Conservation (phyloP, 257 asterid species). For the Coffea canephora region DNA sequence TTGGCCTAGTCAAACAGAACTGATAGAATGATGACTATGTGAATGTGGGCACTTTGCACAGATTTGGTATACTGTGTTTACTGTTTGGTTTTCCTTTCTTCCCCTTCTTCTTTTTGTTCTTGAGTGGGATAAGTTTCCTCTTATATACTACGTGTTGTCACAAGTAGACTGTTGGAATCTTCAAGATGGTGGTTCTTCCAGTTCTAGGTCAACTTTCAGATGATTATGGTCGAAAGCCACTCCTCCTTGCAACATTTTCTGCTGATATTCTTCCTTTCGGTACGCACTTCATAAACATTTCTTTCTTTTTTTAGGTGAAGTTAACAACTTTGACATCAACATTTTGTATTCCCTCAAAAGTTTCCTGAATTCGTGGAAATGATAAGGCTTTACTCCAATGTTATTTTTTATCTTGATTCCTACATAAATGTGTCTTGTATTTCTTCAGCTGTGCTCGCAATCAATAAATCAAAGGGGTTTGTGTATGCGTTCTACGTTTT, state of each 20-base stretch:
- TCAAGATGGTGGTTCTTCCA: conserved; percentile 88
- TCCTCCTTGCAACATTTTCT: conserved; percentile 76
- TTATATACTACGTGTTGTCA: background rate
- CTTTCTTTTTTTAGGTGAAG: background rate
- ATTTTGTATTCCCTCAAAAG: background rate
- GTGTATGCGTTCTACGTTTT: conserved; percentile 76
- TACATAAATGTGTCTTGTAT: too few relatives aligned
- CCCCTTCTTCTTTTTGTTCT: background rate
- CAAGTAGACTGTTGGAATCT: conserved; percentile 72
- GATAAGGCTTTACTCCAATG: background rate
- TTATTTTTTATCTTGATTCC: background rate
- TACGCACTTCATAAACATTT: conserved; percentile 23
- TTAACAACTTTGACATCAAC: too few relatives aligned
- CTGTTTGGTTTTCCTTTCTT: background rate
- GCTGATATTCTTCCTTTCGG: conserved; percentile 77
- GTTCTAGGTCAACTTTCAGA: conserved; percentile 89
- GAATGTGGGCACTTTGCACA: background rate
- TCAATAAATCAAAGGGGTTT: conserved; percentile 61
- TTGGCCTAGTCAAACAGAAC: background rate
- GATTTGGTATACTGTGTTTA: background rate
- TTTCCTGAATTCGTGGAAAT: background rate
- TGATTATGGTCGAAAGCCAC: conserved; percentile 87
- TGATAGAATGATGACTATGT: background rate
- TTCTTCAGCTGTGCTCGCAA: conserved; percentile 74
- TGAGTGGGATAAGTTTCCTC: background rate